A percentile compares a stretch with the other conserved stretches of the same genome.
These are phyloP conservation scores for Larix kaempferi DNA, from an alignment of 75 land plant genomes.

Conservation along the genomic window DNA sequence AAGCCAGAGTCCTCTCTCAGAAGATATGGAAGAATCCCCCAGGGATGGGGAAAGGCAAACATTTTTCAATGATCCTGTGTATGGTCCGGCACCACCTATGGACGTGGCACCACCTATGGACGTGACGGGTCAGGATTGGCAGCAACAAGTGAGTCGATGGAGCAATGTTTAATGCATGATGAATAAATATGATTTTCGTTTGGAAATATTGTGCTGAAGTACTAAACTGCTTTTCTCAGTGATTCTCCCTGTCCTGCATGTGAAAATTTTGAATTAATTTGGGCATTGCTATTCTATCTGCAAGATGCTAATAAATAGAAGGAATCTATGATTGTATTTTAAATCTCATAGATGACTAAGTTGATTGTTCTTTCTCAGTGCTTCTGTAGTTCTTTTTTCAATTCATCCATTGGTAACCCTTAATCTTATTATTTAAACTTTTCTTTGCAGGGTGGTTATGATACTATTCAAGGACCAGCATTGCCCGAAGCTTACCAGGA, in stretches of 20 bases:
- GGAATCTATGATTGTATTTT: not conserved
- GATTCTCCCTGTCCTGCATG: not conserved
- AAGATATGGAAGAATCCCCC: slow-evolving; percentile 99
- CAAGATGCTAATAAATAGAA: not conserved
- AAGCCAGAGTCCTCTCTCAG: slow-evolving; percentile 77
- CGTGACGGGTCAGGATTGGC: slow-evolving; percentile 60
- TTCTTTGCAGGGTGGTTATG: slow-evolving; percentile 75
- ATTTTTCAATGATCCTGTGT: slow-evolving; percentile 77
- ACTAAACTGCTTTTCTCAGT: not conserved
- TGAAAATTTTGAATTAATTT: no score
- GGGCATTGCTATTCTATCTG: not conserved
- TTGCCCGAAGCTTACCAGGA: slow-evolving; percentile 66
- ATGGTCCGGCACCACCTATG: slow-evolving; percentile 87
- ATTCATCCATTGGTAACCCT: not conserved
- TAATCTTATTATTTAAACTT: slow-evolving; percentile 1
- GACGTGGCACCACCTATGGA: slow-evolving; percentile 71
- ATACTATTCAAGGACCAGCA: slow-evolving; percentile 76
- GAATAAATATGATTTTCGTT: not conserved
- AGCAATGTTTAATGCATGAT: not conserved
- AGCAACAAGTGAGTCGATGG: slow-evolving; percentile 50
- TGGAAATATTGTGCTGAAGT: not conserved
- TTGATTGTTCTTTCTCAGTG: not conserved
- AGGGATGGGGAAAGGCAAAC: slow-evolving; percentile 57
- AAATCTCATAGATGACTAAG: not conserved
- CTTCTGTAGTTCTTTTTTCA: not conserved